Evolutionary conservation across 2,329 filamentous ascomycete species (phyloP).

Genomic region (Penicillium sp.): DNA sequence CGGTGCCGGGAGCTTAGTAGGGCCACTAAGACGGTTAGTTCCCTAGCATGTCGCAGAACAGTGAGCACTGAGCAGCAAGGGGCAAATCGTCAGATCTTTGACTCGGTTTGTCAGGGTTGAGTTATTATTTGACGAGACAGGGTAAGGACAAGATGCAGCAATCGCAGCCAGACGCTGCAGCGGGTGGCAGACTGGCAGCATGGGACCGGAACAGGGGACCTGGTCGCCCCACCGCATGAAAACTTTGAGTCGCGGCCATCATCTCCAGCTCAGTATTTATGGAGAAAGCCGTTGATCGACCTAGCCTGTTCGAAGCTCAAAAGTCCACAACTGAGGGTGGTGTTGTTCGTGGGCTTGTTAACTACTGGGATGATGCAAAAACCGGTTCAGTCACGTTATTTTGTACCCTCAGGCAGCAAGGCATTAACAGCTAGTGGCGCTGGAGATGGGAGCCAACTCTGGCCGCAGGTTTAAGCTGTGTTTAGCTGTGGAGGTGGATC

Average conservation of each 20-base stretch:
- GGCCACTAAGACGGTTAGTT: slow-evolving; percentile 13
- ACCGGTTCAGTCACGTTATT: not conserved
- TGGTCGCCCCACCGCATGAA: slow-evolving; percentile 2
- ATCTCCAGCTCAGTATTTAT: not conserved
- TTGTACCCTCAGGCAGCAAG: slow-evolving; percentile 1
- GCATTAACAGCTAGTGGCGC: not conserved
- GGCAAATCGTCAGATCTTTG: not conserved
- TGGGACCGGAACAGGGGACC: not conserved
- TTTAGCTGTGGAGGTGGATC: not conserved
- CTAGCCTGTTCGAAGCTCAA: not conserved
- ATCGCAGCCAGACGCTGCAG: not conserved
- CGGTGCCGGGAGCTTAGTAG: slow-evolving; percentile 18
- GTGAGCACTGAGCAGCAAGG: not conserved
- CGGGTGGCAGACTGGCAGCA: not conserved
- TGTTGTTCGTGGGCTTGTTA: not conserved
- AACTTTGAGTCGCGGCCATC: slow-evolving; percentile 3
- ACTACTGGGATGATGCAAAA: not conserved
- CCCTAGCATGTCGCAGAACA: not conserved
- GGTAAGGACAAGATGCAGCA: not conserved
- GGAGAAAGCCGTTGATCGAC: not conserved
- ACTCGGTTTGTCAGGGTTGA: not conserved
- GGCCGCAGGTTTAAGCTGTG: not conserved
- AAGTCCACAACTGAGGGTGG: not conserved
- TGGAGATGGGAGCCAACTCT: not conserved
- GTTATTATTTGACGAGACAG: not conserved